Base-by-base conservation (phyloP, 164 flowering plant species). In the Echeveria elegans region DNA sequence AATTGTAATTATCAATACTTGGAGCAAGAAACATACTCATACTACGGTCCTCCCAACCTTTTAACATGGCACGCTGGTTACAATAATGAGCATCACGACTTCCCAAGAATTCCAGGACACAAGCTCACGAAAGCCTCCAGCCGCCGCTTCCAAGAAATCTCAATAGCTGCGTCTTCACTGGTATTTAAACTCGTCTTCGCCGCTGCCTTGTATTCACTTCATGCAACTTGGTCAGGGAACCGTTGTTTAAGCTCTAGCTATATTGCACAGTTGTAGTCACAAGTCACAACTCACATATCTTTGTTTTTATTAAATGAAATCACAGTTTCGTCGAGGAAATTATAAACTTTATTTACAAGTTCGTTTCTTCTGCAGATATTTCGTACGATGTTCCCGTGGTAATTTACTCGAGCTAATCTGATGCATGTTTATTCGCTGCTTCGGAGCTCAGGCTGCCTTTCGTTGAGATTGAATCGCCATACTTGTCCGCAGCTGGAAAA, bases 21-120 rank as follows among this genome's bases (percentile, higher is more conserved):
- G n/a, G 82, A 82, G 2, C 97, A 93, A 72, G 98, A 93, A 73
- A 90, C 98, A 0, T 93, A 90, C 66, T 93, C 97, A 6, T 93
- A 90, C 70, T 93, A 93, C 38, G 98, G 98, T 3, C 97, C 98
- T 10, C 72, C 90, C 62, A 93, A 93, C 70, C 78, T 88, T 26
- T 66, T 93, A 52, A 88, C 98, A 29, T 90, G 98, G 98, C 73
- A 77, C 53, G 98, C 90, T 0, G 98, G 98, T 0, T 90, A 88
- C 77, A 97, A 90, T 78, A 92, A 92, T 43, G 98, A 93, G 80
- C 98, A 93, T 83, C 98, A 93, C 77, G 98, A 93, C 72, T 93
- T 93, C 74, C 98, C 98, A 0, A 85, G 97, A 69, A 90, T 93
- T 60, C 84, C 98, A 1, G 98, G 98, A 36, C 72, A 48, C 77